Evolutionary conservation across 805 yeast genomes (phyloP).

Genomic region (Candida oleophila): DNA sequence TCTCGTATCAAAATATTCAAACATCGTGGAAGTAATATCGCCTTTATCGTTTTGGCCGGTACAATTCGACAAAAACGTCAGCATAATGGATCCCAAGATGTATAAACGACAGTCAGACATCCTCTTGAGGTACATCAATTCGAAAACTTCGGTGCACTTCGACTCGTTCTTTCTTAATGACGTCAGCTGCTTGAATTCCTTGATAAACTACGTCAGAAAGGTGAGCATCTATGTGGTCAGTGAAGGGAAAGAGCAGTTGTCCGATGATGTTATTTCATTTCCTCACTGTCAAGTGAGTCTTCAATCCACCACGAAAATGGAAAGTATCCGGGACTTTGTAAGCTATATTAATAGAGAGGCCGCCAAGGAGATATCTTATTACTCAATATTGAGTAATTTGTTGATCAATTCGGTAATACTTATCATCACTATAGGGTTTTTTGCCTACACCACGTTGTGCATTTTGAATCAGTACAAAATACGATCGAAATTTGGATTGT

Average conservation of each 20-base stretch:
- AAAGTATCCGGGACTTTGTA: constrained; percentile 16
- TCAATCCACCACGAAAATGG: constrained; percentile 7
- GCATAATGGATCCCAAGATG: not conserved
- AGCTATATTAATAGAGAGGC: constrained; percentile 3
- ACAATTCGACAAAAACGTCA: not conserved
- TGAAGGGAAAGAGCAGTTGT: not conserved
- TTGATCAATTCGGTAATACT: not conserved
- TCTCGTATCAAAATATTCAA: not conserved
- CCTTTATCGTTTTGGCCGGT: constrained; percentile 11
- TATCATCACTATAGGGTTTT: not conserved
- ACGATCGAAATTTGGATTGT: constrained; percentile 32
- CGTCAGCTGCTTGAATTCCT: constrained; percentile 24
- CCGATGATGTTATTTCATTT: constrained; percentile 10
- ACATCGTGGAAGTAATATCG: constrained; percentile 8
- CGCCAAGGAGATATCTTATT: not conserved
- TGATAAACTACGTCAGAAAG: constrained; percentile 23
- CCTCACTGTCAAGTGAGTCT: not conserved
- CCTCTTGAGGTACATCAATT: constrained; percentile 1
- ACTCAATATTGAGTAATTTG: not conserved
- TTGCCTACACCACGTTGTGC: not conserved
- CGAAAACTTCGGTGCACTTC: constrained; percentile 9
- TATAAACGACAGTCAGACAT: not conserved
- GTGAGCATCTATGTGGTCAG: constrained; percentile 18
- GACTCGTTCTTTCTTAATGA: constrained; percentile 25
- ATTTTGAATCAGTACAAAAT: constrained; percentile 29